A percentile compares a stretch with the other conserved stretches of the same genome.
phyloP scores from a whole-genome alignment of 306 rosid species.

The Fragaria nilgerrensis region DNA sequence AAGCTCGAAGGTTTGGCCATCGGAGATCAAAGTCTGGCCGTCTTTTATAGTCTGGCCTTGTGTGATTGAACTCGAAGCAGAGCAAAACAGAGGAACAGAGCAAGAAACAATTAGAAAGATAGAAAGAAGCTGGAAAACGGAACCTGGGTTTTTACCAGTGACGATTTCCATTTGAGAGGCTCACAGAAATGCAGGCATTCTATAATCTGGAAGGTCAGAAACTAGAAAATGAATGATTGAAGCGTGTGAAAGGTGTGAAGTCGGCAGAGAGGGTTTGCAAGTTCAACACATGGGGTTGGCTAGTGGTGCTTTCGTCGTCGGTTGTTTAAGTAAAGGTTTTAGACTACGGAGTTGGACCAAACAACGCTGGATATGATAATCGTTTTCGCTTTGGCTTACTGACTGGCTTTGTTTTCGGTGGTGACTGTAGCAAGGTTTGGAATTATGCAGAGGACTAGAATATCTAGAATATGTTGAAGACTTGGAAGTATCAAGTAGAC shows the following conservation, averaged over 20 bases:
- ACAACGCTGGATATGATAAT: not conserved
- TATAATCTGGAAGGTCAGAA: not conserved
- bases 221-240: not conserved
- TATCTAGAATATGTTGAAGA: no score
- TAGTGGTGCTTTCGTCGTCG: not conserved
- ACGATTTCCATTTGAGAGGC: constrained; percentile 21
- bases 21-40: constrained; percentile 38
- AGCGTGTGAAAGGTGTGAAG: not conserved
- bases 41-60: constrained; percentile 32
- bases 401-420: not conserved
- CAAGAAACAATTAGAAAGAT: constrained; percentile 24
- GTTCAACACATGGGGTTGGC: constrained; percentile 13
- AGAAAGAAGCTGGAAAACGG: not conserved
- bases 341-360: not conserved
- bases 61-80: constrained; percentile 37
- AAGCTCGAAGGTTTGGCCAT: constrained; percentile 34
- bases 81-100: constrained; percentile 26
- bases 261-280: not conserved
- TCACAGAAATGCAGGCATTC: not conserved
- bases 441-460: not conserved
- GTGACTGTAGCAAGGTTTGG: not conserved
- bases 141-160: constrained; percentile 13
- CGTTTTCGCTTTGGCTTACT: not conserved
- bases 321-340: not conserved
- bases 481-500: no score